phyloP scores from a whole-genome alignment of 805 yeast species.

The Cyberlindnera sargentensis region DNA sequence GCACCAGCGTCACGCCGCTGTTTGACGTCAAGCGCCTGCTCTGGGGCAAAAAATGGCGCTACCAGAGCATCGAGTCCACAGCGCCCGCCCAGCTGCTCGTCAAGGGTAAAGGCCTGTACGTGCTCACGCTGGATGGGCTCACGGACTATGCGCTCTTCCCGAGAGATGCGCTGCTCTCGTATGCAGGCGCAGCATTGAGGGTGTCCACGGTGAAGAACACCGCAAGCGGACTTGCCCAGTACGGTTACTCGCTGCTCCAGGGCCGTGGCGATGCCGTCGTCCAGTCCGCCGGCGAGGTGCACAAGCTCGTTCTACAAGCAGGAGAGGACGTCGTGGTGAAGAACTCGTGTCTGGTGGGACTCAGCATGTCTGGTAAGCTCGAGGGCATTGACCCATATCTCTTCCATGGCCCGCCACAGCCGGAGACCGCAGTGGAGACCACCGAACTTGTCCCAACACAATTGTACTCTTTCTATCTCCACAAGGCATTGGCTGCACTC shows the following conservation, averaged over 20 bases:
- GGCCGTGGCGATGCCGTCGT: conserved; percentile 55
- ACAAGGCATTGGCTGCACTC: background rate
- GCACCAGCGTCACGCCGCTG: conserved; percentile 3
- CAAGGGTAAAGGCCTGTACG: conserved; percentile 8
- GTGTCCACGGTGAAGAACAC: conserved; percentile 29
- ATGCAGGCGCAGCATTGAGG: conserved; percentile 44
- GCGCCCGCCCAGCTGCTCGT: conserved; percentile 14
- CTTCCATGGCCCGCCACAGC: background rate
- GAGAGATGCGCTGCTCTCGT: conserved; percentile 40
- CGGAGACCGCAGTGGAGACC: background rate
- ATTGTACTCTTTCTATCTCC: background rate
- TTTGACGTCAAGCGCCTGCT: background rate
- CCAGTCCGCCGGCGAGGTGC: conserved; percentile 48
- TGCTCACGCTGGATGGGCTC: conserved; percentile 46
- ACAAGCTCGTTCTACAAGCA: conserved; percentile 36
- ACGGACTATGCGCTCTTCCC: conserved; percentile 56
- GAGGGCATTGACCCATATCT: conserved; percentile 3
- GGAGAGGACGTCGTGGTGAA: conserved; percentile 44
- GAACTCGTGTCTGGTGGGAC: conserved; percentile 39
- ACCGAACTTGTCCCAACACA: background rate
- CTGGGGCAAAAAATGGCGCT: conserved; percentile 29
- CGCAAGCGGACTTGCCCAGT: conserved; percentile 29
- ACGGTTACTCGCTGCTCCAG: conserved; percentile 41
- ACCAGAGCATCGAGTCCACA: conserved; percentile 39
- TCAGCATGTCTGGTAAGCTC: conserved; percentile 39